Percentiles rank a stretch among this genome's conserved stretches.
These are phyloP conservation scores for Pseudocohnilembus persalinus DNA, from an alignment of 169 alveolate genomes.

Conservation along the genomic window DNA sequence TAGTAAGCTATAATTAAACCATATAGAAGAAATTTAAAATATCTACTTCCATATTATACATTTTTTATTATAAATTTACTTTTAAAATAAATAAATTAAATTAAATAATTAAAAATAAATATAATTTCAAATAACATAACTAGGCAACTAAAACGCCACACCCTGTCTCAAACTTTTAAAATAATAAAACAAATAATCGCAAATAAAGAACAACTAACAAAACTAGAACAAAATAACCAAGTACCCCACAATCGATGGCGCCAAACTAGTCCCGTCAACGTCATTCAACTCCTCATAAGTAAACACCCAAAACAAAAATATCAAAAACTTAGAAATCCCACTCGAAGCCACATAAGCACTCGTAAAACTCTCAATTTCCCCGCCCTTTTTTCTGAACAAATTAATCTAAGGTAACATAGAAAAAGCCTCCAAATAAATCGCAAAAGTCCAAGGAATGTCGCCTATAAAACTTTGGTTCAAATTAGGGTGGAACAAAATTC, in stretches of 20 bases:
- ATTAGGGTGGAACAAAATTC: conserved; percentile 58
- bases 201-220: conserved; percentile 53
- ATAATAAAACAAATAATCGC: conserved; percentile 65
- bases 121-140: not conserved
- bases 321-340: conserved; percentile 54
- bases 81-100: too few species aligned
- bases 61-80: too few species aligned
- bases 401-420: conserved; percentile 72
- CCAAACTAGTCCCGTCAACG: conserved; percentile 33
- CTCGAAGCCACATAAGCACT: conserved; percentile 69
- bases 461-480: conserved; percentile 58
- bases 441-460: conserved; percentile 75
- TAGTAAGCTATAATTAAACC: too few species aligned
- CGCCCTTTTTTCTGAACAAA: conserved; percentile 67
- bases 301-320: conserved; percentile 70
- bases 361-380: conserved; percentile 73
- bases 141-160: conserved; percentile 25
- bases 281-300: conserved; percentile 68
- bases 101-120: too few species aligned
- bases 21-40: too few species aligned
- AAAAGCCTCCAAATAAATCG: conserved; percentile 69
- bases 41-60: too few species aligned
- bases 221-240: conserved; percentile 59
- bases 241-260: conserved; percentile 58
- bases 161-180: conserved; percentile 64